These are phyloP conservation scores for Micractinium conductrix DNA, from an alignment of 139 green algal species.

Conservation along the genomic window DNA sequence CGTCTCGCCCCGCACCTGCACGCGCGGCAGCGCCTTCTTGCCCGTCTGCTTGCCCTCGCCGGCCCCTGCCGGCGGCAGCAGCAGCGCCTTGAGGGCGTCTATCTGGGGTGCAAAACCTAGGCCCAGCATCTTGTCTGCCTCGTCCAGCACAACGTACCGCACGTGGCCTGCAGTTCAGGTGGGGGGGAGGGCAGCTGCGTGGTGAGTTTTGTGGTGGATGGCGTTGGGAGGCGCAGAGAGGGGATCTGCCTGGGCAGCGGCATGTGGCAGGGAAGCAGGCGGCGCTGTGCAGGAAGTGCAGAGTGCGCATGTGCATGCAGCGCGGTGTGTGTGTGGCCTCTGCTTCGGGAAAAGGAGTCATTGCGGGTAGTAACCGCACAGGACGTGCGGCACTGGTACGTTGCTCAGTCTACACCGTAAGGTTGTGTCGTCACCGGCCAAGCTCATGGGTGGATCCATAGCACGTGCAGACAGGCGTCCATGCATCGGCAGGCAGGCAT, in stretches of 20 bases:
- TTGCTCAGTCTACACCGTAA: constrained; percentile 17
- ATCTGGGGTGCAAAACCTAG: constrained; percentile 84
- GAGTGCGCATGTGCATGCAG: not conserved
- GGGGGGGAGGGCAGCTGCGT: not conserved
- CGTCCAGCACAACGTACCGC: constrained; percentile 80
- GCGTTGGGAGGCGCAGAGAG: not conserved
- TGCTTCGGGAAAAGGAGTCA: constrained; percentile 45
- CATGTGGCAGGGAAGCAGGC: not conserved
- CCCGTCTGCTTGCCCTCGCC: constrained; percentile 8
- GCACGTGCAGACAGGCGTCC: not conserved
- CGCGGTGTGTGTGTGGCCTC: constrained; percentile 10
- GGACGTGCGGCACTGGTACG: constrained; percentile 25
- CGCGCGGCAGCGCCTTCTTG: constrained; percentile 16
- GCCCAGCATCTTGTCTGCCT: constrained; percentile 91
- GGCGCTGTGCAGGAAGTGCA: not conserved
- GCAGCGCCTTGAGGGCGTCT: constrained; percentile 58
- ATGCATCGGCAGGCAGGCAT: not conserved
- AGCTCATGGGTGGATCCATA: not conserved
- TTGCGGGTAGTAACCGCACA: constrained; percentile 29
- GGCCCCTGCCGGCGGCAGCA: constrained; percentile 46
- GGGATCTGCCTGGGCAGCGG: not conserved
- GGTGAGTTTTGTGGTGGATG: not conserved
- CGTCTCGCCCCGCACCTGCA: not conserved
- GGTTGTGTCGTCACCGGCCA: constrained; percentile 23
- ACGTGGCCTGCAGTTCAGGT: constrained; percentile 28